These are phyloP conservation scores for Lanmaoa pseudosensibilis DNA, from an alignment of 768 basidiomycete genomes.

Conservation along the genomic window DNA sequence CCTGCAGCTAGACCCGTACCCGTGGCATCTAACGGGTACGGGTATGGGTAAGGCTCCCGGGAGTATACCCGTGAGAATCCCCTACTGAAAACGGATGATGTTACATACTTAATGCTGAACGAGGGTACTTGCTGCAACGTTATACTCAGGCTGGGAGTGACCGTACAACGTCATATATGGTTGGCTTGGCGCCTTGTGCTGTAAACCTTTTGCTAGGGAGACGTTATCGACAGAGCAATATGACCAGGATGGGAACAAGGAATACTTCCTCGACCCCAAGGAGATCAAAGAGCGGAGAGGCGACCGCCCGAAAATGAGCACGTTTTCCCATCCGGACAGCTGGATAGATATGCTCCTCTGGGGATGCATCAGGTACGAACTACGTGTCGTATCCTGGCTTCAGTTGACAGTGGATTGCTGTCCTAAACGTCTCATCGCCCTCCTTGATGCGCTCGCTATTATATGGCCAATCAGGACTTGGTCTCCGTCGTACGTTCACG, in stretches of 20 bases:
- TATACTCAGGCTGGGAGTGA: too few species aligned
- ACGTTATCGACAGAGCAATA: not conserved
- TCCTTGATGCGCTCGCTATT: conserved; percentile 1
- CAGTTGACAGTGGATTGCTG: not conserved
- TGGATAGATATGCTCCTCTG: not conserved
- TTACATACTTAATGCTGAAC: too few species aligned
- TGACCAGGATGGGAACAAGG: not conserved
- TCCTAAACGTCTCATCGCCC: not conserved
- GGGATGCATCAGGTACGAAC: not conserved
- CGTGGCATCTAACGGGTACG: too few species aligned
- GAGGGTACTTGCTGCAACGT: too few species aligned
- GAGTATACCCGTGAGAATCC: too few species aligned
- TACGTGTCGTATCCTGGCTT: not conserved
- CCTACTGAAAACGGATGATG: too few species aligned
- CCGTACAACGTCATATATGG: not conserved
- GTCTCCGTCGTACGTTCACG: not conserved
- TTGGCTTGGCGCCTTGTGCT: not conserved
- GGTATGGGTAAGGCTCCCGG: too few species aligned
- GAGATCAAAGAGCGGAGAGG: conserved; percentile 6
- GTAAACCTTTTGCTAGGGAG: not conserved
- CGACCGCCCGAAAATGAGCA: conserved; percentile 2
- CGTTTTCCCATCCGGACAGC: conserved; percentile 7
- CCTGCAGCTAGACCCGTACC: too few species aligned
- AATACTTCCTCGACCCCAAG: not conserved
- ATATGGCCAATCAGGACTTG: not conserved